phyloP scores from a whole-genome alignment of 345 rosid genomes.

The Anacardium occidentale region DNA sequence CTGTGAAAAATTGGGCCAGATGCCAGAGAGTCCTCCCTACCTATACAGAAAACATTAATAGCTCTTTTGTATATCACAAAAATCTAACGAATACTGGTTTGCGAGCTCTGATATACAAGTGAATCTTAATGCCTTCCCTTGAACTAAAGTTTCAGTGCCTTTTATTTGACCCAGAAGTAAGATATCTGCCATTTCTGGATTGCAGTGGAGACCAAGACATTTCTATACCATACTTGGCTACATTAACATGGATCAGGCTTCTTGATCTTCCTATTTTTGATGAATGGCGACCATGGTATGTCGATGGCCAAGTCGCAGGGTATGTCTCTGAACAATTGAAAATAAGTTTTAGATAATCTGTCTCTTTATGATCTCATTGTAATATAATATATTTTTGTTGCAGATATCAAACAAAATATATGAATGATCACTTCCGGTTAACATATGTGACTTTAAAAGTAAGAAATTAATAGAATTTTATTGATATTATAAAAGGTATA shows the following conservation, averaged over 20 bases:
- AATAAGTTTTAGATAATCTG: background rate
- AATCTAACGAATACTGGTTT: constrained; percentile 35
- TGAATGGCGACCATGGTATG: constrained; percentile 36
- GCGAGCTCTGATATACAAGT: constrained; percentile 42
- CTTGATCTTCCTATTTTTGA: constrained; percentile 28
- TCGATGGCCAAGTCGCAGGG: constrained; percentile 41
- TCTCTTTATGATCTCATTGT: background rate
- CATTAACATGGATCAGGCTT: constrained; percentile 33
- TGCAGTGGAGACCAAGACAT: constrained; percentile 43
- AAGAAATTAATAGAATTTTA: background rate
- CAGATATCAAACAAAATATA: constrained; percentile 38
- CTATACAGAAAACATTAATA: constrained; percentile 21
- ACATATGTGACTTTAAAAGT: constrained; percentile 39
- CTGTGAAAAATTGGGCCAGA: constrained; percentile 31
- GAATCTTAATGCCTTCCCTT: background rate
- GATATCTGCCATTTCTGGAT: background rate
- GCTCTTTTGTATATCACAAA: constrained; percentile 27
- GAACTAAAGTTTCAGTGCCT: background rate
- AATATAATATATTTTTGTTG: background rate
- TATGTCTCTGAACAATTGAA: constrained; percentile 6
- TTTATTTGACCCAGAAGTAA: background rate
- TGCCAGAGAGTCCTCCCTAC: constrained; percentile 29
- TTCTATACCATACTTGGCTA: constrained; percentile 31
- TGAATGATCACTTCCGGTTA: constrained; percentile 33
- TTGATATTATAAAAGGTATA: too few relatives aligned